These are phyloP conservation scores for Erodium chrysanthum DNA, from an alignment of 441 rosid species.

Conservation along the genomic window DNA sequence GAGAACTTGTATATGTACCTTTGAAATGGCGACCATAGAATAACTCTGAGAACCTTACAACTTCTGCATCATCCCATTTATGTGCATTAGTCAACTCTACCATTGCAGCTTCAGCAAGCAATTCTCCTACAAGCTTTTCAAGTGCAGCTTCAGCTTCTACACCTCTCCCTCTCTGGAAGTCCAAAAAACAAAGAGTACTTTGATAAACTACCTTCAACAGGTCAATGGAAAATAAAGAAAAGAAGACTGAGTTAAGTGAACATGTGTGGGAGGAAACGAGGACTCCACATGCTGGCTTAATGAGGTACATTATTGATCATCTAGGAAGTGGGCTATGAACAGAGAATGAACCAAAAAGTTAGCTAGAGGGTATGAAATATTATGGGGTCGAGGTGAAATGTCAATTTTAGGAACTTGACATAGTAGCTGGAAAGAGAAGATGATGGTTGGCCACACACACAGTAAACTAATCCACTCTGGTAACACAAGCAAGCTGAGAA, in stretches of 20 bases:
- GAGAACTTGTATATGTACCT: slow-evolving; percentile 26
- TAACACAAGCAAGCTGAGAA: neutral
- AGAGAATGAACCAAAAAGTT: neutral
- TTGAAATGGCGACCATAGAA: slow-evolving; percentile 43
- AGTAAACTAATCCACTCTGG: neutral
- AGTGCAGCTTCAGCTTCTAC: slow-evolving; percentile 57
- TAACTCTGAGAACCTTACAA: slow-evolving; percentile 47
- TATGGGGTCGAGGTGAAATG: neutral
- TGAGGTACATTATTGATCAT: neutral
- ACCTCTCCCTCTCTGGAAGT: slow-evolving; percentile 50
- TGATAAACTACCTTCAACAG: slow-evolving; percentile 11
- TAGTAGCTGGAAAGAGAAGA: neutral
- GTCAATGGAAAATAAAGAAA: neutral
- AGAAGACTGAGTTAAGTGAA: neutral
- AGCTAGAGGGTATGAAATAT: neutral
- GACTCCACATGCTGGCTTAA: neutral
- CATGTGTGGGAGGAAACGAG: neutral
- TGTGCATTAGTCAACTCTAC: slow-evolving; percentile 52
- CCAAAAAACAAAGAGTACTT: slow-evolving; percentile 11
- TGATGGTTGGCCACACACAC: neutral
- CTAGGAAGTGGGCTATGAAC: neutral
- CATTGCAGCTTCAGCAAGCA: slow-evolving; percentile 46
- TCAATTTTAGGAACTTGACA: neutral
- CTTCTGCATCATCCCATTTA: slow-evolving; percentile 41
- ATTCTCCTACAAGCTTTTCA: slow-evolving; percentile 56